Base-by-base conservation (phyloP, 2,329 filamentous ascomycete species). In the Pseudonectria buxi region DNA sequence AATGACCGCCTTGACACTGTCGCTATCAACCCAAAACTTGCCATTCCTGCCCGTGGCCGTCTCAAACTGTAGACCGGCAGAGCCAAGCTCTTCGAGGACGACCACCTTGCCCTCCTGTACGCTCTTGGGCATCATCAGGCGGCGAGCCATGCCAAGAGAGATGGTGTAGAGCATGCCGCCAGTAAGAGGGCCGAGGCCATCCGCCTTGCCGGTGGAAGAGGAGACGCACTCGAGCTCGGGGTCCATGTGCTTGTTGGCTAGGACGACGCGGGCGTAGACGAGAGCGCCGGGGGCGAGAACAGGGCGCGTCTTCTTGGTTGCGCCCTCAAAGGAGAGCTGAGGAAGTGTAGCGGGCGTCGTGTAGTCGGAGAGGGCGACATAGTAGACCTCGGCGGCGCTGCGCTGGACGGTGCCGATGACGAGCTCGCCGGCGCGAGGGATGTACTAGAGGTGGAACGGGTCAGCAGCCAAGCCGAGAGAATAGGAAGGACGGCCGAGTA, bases 11-110 rank as follows among this genome's bases (percentile, higher is more conserved):
- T 75, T 83, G 26, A 82, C 65, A 43, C 71, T 83, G 18, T 83
- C 84, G 47, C 83, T 88, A 54, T 90, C 81, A 11, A 96, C 84
- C 88, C 92, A 96, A 14, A 96, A 76, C 58, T 78, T 82, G 27
- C 92, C 92, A 60, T 98, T 98, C 54, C 87, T 78, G 13, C 92
- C 92, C 7, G 95, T 85, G 1, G 90, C 90, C 40, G 94, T 85
- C 68, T 98, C 92, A 58, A 96, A 98, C 14, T 84, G 80, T 11
- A 95, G 63, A 35, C 86, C 90, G 39, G 81, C 80, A 3, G 56
- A 60, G 3, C 82, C 89, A 11, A 96, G 65, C 54, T 87, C 84
- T 44, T 94, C 86, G 37, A 96, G 62, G 16, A 95, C 72, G 4
- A 79, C 74, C 7, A 95, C 61, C 14, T 75, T 76, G 12, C 81